Base-by-base conservation (phyloP, 2,329 filamentous ascomycete species). In the Acephala macrosclerotiorum region DNA sequence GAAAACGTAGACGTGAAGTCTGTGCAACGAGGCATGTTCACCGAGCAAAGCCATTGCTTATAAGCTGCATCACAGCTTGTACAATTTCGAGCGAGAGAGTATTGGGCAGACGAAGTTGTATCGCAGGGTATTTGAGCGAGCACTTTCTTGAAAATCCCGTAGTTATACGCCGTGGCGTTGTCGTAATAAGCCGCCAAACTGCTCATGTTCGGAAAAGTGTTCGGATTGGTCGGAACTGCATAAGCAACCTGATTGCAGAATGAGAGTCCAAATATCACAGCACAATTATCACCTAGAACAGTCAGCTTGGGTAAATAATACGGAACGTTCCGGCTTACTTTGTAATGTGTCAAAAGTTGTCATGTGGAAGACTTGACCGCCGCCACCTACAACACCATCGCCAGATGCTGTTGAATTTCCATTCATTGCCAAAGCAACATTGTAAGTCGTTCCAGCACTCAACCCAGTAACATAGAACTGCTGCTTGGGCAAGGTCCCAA, bases 1-100 rank as follows among this genome's bases (percentile, higher is more conserved):
- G 82, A 61, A 16, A 83, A 81, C 1, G 77, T 73, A 58, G 83
- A 87, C 59, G 84, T 87, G 73, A 92, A 96, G 79, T 97, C 95
- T 74, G 93, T 90, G 81, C 96, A 99, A 35, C 94, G 91, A 0
- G 96, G 96, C 68, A 99, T 96, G 18, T 89, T 91, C 33, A 98
- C 94, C 26, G 93, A 91, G 81, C 96, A 99, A 22, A 99, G 89
- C 96, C 96, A 99, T 74, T 89, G 84, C 78, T 96, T 97, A 84
- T 99, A 99, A 9, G 93, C 93, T 0, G 77, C 75, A 18, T 83
- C 87, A 79, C 96, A 99, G 77, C 96, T 86, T 51, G 82, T 78
- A 81, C 96, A 99, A 71, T 79, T 87, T 49, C 89, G 87, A 1
- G 88, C 91, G 16, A 98, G 87, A 1, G 94, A 97, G 80, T 97